Evolutionary conservation across 1,139 yeast species (phyloP).

Genomic region (Chernovozyma aurita): DNA sequence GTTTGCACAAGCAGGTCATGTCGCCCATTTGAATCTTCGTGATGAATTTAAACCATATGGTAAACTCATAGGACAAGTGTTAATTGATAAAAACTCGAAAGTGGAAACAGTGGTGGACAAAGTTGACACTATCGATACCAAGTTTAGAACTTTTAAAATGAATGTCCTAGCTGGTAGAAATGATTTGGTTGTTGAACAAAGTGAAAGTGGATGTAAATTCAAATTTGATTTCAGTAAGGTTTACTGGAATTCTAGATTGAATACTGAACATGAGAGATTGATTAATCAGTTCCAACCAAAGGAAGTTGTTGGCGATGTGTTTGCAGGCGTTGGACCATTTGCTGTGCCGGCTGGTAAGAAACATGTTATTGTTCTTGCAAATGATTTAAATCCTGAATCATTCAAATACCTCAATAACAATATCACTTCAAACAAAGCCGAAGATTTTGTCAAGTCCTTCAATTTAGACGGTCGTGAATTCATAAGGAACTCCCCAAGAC

Average conservation of each 20-base stretch:
- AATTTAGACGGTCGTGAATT: slow-evolving; percentile 83
- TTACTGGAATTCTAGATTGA: slow-evolving; percentile 95
- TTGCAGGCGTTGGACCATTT: slow-evolving; percentile 99
- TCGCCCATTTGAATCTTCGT: slow-evolving; percentile 86
- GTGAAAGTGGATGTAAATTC: slow-evolving; percentile 83
- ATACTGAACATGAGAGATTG: slow-evolving; percentile 87
- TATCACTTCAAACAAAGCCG: slow-evolving; percentile 59
- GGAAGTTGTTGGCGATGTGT: slow-evolving; percentile 86
- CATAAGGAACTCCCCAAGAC: slow-evolving; percentile 55
- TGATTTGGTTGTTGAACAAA: slow-evolving; percentile 77
- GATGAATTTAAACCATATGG: slow-evolving; percentile 85
- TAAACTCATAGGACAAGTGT: slow-evolving; percentile 78
- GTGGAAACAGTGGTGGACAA: slow-evolving; percentile 93
- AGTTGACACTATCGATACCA: slow-evolving; percentile 78
- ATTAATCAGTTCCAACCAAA: slow-evolving; percentile 56
- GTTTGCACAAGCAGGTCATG: slow-evolving; percentile 91
- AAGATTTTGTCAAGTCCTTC: slow-evolving; percentile 53
- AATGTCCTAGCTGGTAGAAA: slow-evolving; percentile 82
- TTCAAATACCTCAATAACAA: slow-evolving; percentile 66
- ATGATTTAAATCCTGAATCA: slow-evolving; percentile 89
- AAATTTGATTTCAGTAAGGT: slow-evolving; percentile 88
- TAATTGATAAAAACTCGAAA: slow-evolving; percentile 77
- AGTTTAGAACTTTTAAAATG: slow-evolving; percentile 91
- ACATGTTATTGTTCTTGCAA: slow-evolving; percentile 75
- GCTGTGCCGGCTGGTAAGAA: slow-evolving; percentile 94